Conservation (phyloP, 179 eudicot species). For the Silene noctiflora region DNA sequence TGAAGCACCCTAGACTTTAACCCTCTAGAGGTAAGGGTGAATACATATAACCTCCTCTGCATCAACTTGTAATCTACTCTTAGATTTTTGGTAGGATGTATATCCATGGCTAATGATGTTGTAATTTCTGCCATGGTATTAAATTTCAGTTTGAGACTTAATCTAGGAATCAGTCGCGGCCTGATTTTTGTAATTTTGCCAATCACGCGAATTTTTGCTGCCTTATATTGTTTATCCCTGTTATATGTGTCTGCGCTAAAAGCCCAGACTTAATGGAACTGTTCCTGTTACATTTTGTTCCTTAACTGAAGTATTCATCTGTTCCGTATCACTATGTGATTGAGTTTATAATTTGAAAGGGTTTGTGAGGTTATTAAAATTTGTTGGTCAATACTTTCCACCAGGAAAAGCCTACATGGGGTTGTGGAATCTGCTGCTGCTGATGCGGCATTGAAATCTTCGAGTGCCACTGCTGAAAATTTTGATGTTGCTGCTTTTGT, state of each 20-base stretch:
- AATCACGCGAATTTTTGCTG: too few relatives aligned
- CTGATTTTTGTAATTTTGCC: not conserved
- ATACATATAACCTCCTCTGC: not conserved
- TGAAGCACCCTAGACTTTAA: too few relatives aligned
- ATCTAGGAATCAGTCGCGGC: not conserved
- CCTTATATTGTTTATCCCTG: too few relatives aligned
- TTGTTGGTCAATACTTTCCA: conserved; percentile 6
- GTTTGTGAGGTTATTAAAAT: not conserved
- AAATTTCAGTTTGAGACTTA: not conserved
- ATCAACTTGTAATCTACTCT: not conserved
- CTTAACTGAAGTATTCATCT: not conserved
- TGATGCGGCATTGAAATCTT: conserved; percentile 31
- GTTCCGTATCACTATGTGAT: not conserved
- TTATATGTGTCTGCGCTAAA: not conserved
- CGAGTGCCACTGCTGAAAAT: conserved; percentile 34
- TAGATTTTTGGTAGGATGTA: not conserved
- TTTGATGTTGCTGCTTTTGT: conserved; percentile 58
- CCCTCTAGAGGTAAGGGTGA: not conserved
- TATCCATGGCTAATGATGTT: not conserved
- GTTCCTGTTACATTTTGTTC: not conserved
- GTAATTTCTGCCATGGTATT: not conserved
- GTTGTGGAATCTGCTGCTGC: conserved; percentile 32
- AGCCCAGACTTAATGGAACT: not conserved
- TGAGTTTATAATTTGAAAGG: not conserved
- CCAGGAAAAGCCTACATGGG: conserved; percentile 56